Conservation (phyloP, 2,329 filamentous ascomycete species). For the Didymella glomerata region DNA sequence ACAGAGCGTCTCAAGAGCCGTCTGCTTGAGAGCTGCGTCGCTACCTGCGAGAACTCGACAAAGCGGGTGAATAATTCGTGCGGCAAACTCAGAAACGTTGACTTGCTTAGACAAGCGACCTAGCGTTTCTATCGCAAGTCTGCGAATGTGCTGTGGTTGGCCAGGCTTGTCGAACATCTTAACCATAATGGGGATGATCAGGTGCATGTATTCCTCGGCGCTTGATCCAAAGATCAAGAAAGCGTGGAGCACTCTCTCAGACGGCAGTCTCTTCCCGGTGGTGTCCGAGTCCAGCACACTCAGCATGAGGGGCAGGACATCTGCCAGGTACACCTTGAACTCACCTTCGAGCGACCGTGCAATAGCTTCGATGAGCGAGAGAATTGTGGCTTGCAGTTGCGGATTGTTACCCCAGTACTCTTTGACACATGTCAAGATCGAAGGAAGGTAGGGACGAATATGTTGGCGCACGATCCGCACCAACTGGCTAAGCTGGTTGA, state of each 20-base stretch:
- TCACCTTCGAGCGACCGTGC: conserved; percentile 93
- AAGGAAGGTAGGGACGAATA: conserved; percentile 87
- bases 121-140: conserved; percentile 91
- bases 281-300: conserved; percentile 88
- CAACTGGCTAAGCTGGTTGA: conserved; percentile 92
- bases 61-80: conserved; percentile 94
- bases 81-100: conserved; percentile 95
- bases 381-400: conserved; percentile 86
- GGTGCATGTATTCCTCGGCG: conserved; percentile 98
- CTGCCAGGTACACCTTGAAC: conserved; percentile 95
- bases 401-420: conserved; percentile 88
- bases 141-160: conserved; percentile 80
- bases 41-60: conserved; percentile 78
- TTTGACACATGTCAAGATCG: conserved; percentile 84
- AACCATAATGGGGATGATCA: conserved; percentile 96
- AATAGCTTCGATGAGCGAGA: conserved; percentile 92
- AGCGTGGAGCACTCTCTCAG: conserved; percentile 90
- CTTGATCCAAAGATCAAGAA: conserved; percentile 96
- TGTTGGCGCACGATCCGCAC: conserved; percentile 97
- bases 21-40: conserved; percentile 77
- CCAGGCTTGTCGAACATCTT: conserved; percentile 90
- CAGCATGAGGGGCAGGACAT: conserved; percentile 90
- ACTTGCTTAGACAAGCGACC: conserved; percentile 94
- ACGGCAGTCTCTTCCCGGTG: conserved; percentile 77
- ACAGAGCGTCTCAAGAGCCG: conserved; percentile 92